These are phyloP conservation scores for Cornus kousa DNA, from an alignment of 148 eudicot genomes.

Conservation along the genomic window DNA sequence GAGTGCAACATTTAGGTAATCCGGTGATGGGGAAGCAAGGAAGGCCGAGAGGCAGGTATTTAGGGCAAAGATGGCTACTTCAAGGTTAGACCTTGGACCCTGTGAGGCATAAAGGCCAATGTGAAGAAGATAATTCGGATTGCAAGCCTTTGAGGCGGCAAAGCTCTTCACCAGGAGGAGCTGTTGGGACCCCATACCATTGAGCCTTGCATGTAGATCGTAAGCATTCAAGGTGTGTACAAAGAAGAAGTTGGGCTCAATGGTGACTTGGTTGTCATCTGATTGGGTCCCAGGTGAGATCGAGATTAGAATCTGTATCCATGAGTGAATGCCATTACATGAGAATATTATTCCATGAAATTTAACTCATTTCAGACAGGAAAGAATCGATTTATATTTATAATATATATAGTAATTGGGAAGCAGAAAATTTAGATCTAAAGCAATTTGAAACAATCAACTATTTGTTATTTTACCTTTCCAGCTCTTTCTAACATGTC, in stretches of 20 bases:
- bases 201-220: slow-evolving; percentile 72
- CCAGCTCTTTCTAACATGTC: slow-evolving; percentile 75
- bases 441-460: neutral
- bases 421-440: neutral
- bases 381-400: neutral
- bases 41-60: slow-evolving; percentile 63
- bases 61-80: slow-evolving; percentile 68
- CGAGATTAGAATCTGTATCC: slow-evolving; percentile 56
- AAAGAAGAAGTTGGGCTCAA: slow-evolving; percentile 55
- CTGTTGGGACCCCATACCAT: slow-evolving; percentile 51
- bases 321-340: slow-evolving; percentile 7
- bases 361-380: neutral
- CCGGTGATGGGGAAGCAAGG: slow-evolving; percentile 70
- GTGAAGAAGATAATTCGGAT: slow-evolving; percentile 68
- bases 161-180: slow-evolving; percentile 55
- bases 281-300: slow-evolving; percentile 33
- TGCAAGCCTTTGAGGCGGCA: slow-evolving; percentile 69
- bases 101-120: slow-evolving; percentile 75
- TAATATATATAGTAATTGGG: neutral
- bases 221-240: slow-evolving; percentile 60
- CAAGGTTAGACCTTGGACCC: slow-evolving; percentile 63
- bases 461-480: slow-evolving; percentile 48
- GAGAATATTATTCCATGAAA: neutral
- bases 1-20: slow-evolving; percentile 64
- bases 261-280: slow-evolving; percentile 34